These are phyloP conservation scores for Scutellaria galericulata DNA, from an alignment of 257 asterid species.

Conservation along the genomic window DNA sequence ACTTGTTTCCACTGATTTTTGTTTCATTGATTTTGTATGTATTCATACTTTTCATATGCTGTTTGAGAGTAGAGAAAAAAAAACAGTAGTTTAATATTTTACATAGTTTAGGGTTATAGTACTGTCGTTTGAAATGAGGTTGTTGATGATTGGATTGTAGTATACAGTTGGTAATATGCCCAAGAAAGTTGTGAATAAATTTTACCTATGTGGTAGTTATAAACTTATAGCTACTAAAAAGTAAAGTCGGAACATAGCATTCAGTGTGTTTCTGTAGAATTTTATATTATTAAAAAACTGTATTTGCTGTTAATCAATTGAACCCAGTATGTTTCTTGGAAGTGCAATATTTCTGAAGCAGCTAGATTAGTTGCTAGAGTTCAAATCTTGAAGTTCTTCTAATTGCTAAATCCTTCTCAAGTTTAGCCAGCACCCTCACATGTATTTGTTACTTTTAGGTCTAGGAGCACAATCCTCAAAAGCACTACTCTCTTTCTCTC, in stretches of 20 bases:
- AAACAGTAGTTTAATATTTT: no score
- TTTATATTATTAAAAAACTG: neutral
- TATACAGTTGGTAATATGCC: neutral
- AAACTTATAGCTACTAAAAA: neutral
- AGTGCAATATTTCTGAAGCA: neutral
- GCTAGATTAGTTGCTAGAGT: neutral
- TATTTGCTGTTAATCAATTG: neutral
- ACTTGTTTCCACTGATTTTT: neutral
- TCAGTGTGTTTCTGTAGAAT: neutral
- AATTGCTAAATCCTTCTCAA: neutral
- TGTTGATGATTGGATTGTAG: conserved; percentile 8
- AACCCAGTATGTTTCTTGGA: neutral
- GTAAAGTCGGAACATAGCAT: neutral
- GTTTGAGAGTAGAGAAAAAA: neutral
- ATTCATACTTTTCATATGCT: neutral
- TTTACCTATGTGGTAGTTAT: neutral
- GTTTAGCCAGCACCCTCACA: neutral
- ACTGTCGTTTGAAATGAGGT: neutral
- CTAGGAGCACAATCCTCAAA: conserved; percentile 2
- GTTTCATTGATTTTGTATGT: neutral
- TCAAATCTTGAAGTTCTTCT: neutral
- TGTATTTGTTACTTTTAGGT: conserved; percentile 1
- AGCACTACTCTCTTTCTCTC: neutral
- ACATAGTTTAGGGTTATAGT: no score
- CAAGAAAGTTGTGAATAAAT: neutral